phyloP scores from a whole-genome alignment of 2,329 filamentous ascomycete genomes.

The Fusarium sp. region DNA sequence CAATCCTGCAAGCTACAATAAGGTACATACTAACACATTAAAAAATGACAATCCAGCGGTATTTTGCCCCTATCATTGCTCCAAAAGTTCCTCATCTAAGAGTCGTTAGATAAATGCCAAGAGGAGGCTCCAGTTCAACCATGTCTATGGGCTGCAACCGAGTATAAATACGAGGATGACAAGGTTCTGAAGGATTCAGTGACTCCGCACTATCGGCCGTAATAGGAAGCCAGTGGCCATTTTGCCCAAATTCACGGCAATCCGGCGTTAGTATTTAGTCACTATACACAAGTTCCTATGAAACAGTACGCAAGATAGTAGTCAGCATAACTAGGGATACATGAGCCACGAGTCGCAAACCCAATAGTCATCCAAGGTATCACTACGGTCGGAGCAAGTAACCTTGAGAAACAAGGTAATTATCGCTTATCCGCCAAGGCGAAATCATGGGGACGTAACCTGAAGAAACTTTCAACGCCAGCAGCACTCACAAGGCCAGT shows the following conservation, averaged over 20 bases:
- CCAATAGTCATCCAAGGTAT: fast-evolving
- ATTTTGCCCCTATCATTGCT: neutral
- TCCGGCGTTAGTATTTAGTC: neutral
- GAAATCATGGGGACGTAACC: too few relatives aligned
- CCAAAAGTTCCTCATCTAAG: too few relatives aligned
- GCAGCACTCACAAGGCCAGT: neutral
- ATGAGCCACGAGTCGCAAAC: neutral
- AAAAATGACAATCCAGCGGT: fast-evolving
- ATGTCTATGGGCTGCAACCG: neutral
- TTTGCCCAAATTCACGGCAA: neutral
- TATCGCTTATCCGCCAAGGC: neutral
- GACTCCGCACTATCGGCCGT: neutral
- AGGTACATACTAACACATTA: neutral
- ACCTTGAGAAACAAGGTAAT: neutral
- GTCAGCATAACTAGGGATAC: neutral
- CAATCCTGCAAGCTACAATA: neutral
- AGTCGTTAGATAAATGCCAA: neutral
- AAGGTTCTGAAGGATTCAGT: neutral
- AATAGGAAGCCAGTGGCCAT: neutral
- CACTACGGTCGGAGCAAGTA: fast-evolving
- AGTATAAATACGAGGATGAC: neutral
- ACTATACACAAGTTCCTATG: neutral
- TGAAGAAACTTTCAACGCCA: too few relatives aligned
- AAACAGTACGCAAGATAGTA: neutral
- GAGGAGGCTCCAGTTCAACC: neutral